These are phyloP conservation scores for Fusarium duplospermum DNA, from an alignment of 2,329 filamentous ascomycete species.

Conservation along the genomic window DNA sequence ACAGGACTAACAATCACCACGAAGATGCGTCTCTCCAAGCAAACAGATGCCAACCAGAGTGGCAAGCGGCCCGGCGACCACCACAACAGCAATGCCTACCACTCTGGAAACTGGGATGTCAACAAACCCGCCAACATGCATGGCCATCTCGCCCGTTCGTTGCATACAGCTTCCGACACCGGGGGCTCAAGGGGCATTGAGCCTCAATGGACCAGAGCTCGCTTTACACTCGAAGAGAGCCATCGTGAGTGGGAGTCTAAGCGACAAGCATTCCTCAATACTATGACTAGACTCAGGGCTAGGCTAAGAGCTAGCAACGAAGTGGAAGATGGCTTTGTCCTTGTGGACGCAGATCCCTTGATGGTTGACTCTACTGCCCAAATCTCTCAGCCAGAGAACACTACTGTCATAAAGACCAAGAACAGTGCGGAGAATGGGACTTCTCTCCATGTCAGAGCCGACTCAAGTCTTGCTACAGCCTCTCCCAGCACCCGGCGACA, in stretches of 20 bases:
- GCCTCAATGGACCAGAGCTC: not conserved
- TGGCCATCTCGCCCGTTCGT: not conserved
- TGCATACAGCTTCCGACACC: not conserved
- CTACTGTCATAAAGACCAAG: not conserved
- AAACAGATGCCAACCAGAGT: not conserved
- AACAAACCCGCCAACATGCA: not conserved
- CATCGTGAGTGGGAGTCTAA: not conserved
- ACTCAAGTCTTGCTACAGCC: not conserved
- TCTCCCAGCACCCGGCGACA: not conserved
- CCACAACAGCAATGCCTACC: not conserved
- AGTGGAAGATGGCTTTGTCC: no score
- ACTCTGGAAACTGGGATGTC: not conserved
- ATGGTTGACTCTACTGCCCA: no score
- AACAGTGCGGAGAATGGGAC: not conserved
- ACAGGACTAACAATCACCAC: not conserved
- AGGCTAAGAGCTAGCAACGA: not conserved
- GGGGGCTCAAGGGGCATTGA: not conserved
- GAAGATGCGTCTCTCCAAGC: not conserved
- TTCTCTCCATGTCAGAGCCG: not conserved
- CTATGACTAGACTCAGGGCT: not conserved
- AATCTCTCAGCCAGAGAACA: not conserved
- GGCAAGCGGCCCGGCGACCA: not conserved
- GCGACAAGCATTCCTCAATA: not conserved
- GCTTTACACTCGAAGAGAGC: not conserved
- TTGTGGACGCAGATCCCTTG: not conserved